Evolutionary conservation across 768 basidiomycete species (phyloP), one percentile per base, ranked within the genome.

Genomic region (Xerocomellus dryophilus): DNA sequence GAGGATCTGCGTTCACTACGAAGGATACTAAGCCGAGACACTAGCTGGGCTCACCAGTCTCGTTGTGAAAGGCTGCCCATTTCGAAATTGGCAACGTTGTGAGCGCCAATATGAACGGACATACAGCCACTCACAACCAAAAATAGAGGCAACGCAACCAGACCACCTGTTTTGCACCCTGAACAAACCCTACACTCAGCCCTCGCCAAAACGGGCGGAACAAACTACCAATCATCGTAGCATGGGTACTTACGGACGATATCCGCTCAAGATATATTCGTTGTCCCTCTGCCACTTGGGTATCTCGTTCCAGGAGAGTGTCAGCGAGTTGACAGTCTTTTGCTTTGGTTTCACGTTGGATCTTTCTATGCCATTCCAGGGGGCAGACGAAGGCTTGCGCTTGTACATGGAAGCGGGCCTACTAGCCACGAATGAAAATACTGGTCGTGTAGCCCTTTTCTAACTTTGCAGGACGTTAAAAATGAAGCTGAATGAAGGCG

Each of bases 221-320:
- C 56, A 56, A 55, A 5, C 42, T 47, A 45, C 48, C 25, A 54
- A 48, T 48, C 35, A 41, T 41, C 15, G 17, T 47, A 31, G 36
- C 31, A 43, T 34, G 42, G 38, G 57, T 53, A 50, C 74, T 62
- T 62, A 88, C 89, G 81, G 75, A 71, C 88, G 76, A 66, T 90
- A 90, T 2, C 89, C 89, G 34, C 69, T 71, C 53, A 84, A 36
- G 55, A 90, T 88, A 64, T 81, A 86, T 60, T 88, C 85, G 61
- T 90, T 90, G 69, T 90, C 84, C 58, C 73, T 78, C 68, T 83
- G 82, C 86, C 86, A 91, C 32, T 78, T 77, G 38, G 84, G 81
- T 41, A 89, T 73, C 51, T 86, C 81, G 23, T 65, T 55, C 83
- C 83, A 90, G 12, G 72, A 66, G 34, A 80, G 57, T n/a, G 74